Conservation (phyloP, 2,329 filamentous ascomycete genomes). For the Leptographium radiaticola region DNA sequence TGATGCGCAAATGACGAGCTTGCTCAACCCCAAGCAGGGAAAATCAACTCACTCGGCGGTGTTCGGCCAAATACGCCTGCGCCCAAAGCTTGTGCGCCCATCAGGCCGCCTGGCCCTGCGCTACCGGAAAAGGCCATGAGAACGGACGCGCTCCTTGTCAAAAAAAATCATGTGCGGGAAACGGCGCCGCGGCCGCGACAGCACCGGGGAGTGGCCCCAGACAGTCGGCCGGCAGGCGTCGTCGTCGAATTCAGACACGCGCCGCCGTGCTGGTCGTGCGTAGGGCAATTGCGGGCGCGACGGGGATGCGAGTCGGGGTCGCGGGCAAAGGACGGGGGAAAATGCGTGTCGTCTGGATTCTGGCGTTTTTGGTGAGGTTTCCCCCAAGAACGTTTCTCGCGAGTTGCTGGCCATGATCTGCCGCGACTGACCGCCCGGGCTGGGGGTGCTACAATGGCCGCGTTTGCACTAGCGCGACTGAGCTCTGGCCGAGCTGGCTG, state of each 20-base stretch:
- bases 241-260: background rate
- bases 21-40: background rate
- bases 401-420: background rate
- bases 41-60: background rate
- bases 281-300: too few species aligned
- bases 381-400: too few species aligned
- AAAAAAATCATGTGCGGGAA: background rate
- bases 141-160: slow-evolving; percentile 3
- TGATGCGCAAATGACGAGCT: background rate
- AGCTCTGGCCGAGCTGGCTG: background rate
- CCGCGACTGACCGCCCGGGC: slow-evolving; percentile 5
- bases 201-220: background rate
- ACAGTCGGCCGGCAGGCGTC: background rate
- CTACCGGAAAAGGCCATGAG: slow-evolving; percentile 7
- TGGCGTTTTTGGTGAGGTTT: too few species aligned
- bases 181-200: background rate
- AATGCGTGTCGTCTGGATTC: too few species aligned
- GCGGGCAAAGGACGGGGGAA: background rate
- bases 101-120: slow-evolving; percentile 3
- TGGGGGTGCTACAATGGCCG: too few species aligned
- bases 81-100: background rate
- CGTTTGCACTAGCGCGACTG: background rate
- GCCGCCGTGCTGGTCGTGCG: background rate
- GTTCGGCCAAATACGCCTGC: background rate
- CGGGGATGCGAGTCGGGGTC: background rate